Base-by-base conservation (phyloP, 306 rosid species). In the Quercus cerris region DNA sequence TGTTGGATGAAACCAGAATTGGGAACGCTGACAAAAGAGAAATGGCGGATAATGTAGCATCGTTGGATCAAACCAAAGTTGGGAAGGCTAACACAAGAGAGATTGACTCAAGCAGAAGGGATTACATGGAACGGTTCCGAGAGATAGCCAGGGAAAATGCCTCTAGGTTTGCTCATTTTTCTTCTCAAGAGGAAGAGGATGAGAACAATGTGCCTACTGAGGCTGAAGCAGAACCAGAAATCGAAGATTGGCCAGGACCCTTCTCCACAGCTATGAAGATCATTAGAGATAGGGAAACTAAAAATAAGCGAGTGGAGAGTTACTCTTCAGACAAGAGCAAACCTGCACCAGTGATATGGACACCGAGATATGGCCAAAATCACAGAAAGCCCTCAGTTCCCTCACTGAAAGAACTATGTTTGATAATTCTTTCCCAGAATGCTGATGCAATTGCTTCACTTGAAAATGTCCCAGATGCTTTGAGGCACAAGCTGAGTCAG, bases 371-470 rank as follows among this genome's bases (percentile, higher is more conserved):
- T 30, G 69, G 58, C 12, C 9, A 52, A 18, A 59, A 11, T 28
- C 38, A 13, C 31, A 15, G 73, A 8, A 86, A 80, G 80, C 5
- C 35, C 11, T 58, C 1, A 5, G 82, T 86, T 22, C 97, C 98
- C 30, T 89, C 97, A 1, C 82, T 95, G 86, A 75, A 41, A 71
- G 93, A 93, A 55, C 46, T 93, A 35, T 86, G 87, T 49, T 74
- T 91, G 70, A 7, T 41, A 58, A 12, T 66, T 81, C 96, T 95
- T 58, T 89, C 89, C 10, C 76, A 79, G 41, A 76, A 93, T 84
- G 92, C 86, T 14, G 94, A 90, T 81, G 87, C 90, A 66, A 75
- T 95, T 79, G 81, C 62, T 81, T 95, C 97, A 18, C 92, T 95
- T 56, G 98, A 90, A 5, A 25, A 73, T 70, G 76, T 95, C 9